Evolutionary conservation across 2,329 filamentous ascomycete species (phyloP).

Genomic region (Phaeophleospora eucalypticola): DNA sequence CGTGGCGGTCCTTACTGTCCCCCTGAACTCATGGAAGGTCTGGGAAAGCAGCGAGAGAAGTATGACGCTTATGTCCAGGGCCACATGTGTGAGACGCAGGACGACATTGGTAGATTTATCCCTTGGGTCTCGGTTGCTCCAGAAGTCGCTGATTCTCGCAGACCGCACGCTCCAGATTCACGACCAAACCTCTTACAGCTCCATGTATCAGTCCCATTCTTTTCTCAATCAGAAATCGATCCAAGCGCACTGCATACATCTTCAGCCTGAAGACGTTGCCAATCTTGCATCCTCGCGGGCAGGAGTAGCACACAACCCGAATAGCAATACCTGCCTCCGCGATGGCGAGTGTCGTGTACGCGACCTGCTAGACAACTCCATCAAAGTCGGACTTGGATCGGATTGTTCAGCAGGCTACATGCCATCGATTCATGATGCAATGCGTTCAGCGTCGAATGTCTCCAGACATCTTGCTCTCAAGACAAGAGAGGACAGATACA

Average conservation of each 20-base stretch:
- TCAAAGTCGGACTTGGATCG: conserved; percentile 65
- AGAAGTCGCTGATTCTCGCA: neutral
- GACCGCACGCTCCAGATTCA: conserved; percentile 53
- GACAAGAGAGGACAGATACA: conserved; percentile 36
- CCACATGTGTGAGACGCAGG: conserved; percentile 52
- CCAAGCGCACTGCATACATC: conserved; percentile 63
- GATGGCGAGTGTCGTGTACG: conserved; percentile 53
- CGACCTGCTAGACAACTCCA: conserved; percentile 53
- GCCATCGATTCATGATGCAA: conserved; percentile 55
- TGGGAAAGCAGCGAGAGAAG: conserved; percentile 51
- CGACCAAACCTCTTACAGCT: conserved; percentile 53
- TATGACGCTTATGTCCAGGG: conserved; percentile 57
- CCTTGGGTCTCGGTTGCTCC: neutral
- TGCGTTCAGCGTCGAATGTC: conserved; percentile 55
- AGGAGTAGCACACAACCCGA: conserved; percentile 62
- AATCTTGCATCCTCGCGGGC: conserved; percentile 48
- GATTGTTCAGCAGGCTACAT: conserved; percentile 62
- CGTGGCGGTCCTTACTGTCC: conserved; percentile 61
- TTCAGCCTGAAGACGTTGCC: conserved; percentile 54
- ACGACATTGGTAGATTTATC: conserved; percentile 46
- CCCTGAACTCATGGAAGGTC: conserved; percentile 49
- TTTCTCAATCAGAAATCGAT: conserved; percentile 56
- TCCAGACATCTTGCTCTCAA: conserved; percentile 36
- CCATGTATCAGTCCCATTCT: conserved; percentile 55
- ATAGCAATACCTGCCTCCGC: conserved; percentile 63